Evolutionary conservation across 257 asterid genomes (phyloP), one percentile per base, ranked within the genome.

Genomic region (Nicotiana attenuata): DNA sequence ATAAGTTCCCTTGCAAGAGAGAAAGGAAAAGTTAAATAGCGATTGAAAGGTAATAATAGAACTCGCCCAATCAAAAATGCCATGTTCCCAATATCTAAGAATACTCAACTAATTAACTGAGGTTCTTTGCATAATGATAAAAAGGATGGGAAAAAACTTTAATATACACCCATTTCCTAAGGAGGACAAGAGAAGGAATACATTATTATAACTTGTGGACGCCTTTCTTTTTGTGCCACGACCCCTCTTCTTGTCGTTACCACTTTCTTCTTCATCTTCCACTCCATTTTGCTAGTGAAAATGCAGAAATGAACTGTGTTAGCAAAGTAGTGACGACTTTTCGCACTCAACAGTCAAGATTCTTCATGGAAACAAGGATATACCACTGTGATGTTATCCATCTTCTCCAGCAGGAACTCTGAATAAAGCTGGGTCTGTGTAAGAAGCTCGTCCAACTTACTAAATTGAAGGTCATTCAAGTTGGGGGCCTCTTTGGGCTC

Each of bases 401-500:
- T 96, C 89, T 96, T 94, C 85, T 94, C 99, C 84, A 94, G 90
- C 84, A 96, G 86, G 87, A 96, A 96, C 90, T 94, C 97, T 3
- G 98, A 90, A 88, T 89, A 96, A 81, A 96, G 96, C 61, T 94
- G 95, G 19, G 98, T 91, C 88, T 94, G 99, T 19, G 96, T 90
- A 83, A 96, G 91, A 81, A 96, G 98, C 92, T 96, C 98, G 17
- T 96, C 98, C 78, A 94, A 87, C 82, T 93, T 96, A 82, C 84
- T 87, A 83, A 91, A 94, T 89, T 91, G 97, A 81, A 80, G 76
- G 81, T 92, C 98, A 85, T 90, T 90, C 91, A 96, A 66, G 50
- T 41, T 82, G 77, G 93, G 92, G 52, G 83, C 90, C 85, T 87
- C 94, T 60, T 82, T 71, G 50, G 82, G 77, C 80, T 83, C 90